Evolutionary conservation across 345 rosid species (phyloP).

Genomic region (Laguncularia racemosa): DNA sequence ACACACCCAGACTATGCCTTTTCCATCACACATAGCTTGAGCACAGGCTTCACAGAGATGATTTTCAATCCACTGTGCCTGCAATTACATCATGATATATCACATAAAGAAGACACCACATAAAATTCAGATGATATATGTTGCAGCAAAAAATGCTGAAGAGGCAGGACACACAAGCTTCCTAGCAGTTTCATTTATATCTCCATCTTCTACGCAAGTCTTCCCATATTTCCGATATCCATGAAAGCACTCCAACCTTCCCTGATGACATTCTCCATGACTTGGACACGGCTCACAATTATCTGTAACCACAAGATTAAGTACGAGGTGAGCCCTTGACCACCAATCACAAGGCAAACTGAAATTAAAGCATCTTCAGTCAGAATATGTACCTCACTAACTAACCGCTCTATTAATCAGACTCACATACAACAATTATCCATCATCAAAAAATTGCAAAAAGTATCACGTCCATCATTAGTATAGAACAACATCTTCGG

Average conservation of each 20-base stretch:
- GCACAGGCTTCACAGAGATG: conserved; percentile 55
- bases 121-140: background rate
- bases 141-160: conserved; percentile 15
- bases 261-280: conserved; percentile 60
- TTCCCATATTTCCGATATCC: conserved; percentile 54
- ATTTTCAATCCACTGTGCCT: conserved; percentile 54
- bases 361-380: too few relatives aligned
- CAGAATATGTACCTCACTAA: too few relatives aligned
- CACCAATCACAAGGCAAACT: too few relatives aligned
- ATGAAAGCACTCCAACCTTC: conserved; percentile 54
- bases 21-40: conserved; percentile 51
- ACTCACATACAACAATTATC: too few relatives aligned
- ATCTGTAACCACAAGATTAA: conserved; percentile 31
- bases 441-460: too few relatives aligned
- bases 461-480: too few relatives aligned
- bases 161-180: conserved; percentile 56
- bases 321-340: background rate
- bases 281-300: conserved; percentile 69
- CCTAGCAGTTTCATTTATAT: conserved; percentile 59
- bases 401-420: too few relatives aligned
- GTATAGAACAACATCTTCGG: too few relatives aligned
- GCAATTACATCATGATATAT: conserved; percentile 20
- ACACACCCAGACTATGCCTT: conserved; percentile 64
- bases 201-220: conserved; percentile 77
- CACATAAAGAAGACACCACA: conserved; percentile 12